Base-by-base conservation (phyloP, 306 rosid species). In the Pachyrhizus erosus region DNA sequence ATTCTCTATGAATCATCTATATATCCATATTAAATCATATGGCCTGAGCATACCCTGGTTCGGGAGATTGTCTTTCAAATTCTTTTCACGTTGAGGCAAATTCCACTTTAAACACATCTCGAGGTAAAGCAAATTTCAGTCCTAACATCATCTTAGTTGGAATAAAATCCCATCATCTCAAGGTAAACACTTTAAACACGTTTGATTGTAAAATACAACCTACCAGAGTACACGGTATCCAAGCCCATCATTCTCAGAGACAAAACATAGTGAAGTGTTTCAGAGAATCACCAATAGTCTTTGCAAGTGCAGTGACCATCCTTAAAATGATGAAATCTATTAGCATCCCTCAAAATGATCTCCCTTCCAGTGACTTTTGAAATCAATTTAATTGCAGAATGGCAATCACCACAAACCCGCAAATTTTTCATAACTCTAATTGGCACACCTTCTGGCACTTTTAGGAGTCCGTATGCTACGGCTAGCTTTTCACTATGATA, bases 401-500 rank as follows among this genome's bases (percentile, higher is more conserved):
- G 97, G 33, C 94, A 90, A 84, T 92, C 94, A 27, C 94, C 93
- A 84, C 97, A 92, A 66, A 92, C 94, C 39, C 94, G 90, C 80
- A 92, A 89, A 75, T 92, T 92, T 87, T 92, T 88, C 90, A 92
- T 92, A 33, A 90, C 93, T 82, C 91, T 82, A 57, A 90, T 85
- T 61, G 89, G 88, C 89, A 80, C 82, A 78, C 93, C 89, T 70
- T 80, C 84, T 4, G 94, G 91, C 66, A 92, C 87, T 87, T 92
- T 92, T 66, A 89, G 82, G 60, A 92, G 89, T 76, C 94, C 97
- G 75, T 87, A 92, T 13, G 91, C 97, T 76, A 92, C 68, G 2
- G 94, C 97, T 52, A 92, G 81, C 76, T 88, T 90, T 87, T 92
- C 97, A 75, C 97, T 92, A 64, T 92, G 97, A 86, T 89, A 82